Conservation (phyloP, 352 stramenopile species). For the Globisporangium echinulatum region DNA sequence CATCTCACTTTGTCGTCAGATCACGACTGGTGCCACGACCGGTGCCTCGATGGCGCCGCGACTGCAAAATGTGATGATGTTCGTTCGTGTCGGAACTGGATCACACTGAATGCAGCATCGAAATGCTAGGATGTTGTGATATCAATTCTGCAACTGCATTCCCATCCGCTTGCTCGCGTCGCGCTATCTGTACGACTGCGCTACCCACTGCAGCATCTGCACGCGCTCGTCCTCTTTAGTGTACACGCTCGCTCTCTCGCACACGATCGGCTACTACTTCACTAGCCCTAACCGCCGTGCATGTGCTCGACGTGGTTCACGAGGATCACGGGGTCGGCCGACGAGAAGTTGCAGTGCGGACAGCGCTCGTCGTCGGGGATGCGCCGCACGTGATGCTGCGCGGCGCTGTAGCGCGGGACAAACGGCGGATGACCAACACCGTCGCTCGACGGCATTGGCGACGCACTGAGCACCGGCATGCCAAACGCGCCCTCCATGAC, state of each 20-base stretch:
- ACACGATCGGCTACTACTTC: background rate
- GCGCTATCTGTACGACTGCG: too few relatives aligned
- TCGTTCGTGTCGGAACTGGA: too few relatives aligned
- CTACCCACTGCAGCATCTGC: too few relatives aligned
- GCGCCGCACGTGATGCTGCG: constrained; percentile 1
- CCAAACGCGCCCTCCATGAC: constrained; percentile 13
- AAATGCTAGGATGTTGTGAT: too few relatives aligned
- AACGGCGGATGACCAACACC: constrained; percentile 2
- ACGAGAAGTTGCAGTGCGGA: constrained; percentile 55
- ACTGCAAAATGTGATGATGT: too few relatives aligned
- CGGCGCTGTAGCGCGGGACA: background rate
- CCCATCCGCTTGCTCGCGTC: too few relatives aligned
- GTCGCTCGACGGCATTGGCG: constrained; percentile 1
- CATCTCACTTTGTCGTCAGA: too few relatives aligned
- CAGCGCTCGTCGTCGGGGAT: constrained; percentile 38
- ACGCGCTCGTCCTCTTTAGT: background rate
- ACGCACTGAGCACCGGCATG: constrained; percentile 9
- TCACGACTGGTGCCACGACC: too few relatives aligned
- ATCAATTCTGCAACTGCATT: too few relatives aligned
- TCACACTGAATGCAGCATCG: too few relatives aligned
- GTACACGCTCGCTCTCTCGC: background rate
- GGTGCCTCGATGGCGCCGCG: too few relatives aligned
- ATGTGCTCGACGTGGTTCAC: constrained; percentile 77
- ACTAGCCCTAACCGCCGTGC: constrained; percentile 20
- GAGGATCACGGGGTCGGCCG: constrained; percentile 50